Evolutionary conservation across 768 basidiomycete genomes (phyloP), one percentile per base, ranked within the genome.

Genomic region (Trametes gibbosa): DNA sequence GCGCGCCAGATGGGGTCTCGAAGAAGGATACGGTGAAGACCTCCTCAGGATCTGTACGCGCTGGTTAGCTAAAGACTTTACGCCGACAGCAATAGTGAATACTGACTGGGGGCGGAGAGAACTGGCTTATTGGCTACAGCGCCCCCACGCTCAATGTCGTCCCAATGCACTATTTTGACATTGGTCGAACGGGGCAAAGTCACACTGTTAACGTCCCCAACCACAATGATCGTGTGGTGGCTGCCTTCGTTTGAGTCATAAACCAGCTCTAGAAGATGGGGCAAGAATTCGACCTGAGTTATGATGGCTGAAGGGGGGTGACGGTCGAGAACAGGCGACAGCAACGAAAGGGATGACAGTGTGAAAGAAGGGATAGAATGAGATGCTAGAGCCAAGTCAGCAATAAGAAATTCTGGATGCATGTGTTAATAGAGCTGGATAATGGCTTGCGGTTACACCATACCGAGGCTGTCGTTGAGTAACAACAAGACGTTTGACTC

Each of bases 381-480:
- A 6, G 83, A 81, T 1, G 87, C 85, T 42, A 95, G 79, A 1
- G 91, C 91, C 25, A 95, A 78, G 73, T 94, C 92, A 27, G 84
- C 77, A 46, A 94, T 82, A 66, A 93, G 66, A 69, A 89, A 95
- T 74, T 89, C 92, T 90, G 66, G n/a, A 21, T 34, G 10, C n/a
- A 46, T 23, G 43, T n/a, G 42, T 56, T 24, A 52, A 64, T 62
- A 50, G 17, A 55, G 50, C 46, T 14, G 23, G 23, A 34, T 37
- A 14, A 24, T 39, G 37, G 54, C 13, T 56, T 41, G 1, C 32
- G 24, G 37, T 13, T 16, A 2, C 16, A 37, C 69, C 79, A 13
- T 63, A 89, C 92, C 91, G 46, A 94, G 75, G 45, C 87, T 73
- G 67, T 94, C 92, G 62, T 94, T 89, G 40, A 95, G 75, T 24